A percentile compares a stretch with the other conserved stretches of the same genome.
phyloP scores from a whole-genome alignment of 805 yeast species.

The Lipomyces sp. region DNA sequence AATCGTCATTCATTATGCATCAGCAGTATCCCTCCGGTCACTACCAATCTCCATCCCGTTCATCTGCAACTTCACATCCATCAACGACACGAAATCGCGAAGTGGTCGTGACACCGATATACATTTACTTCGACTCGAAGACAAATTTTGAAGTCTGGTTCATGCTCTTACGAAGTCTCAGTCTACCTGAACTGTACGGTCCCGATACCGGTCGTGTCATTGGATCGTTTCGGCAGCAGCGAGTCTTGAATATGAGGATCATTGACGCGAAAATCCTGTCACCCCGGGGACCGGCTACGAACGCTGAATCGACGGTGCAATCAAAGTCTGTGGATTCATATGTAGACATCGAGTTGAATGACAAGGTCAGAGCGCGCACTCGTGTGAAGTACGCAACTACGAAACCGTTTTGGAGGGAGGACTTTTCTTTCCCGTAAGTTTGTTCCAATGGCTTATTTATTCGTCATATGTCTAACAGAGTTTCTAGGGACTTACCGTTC shows the following conservation, averaged over 20 bases:
- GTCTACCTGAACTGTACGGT: constrained; percentile 35
- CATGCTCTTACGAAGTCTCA: constrained; percentile 27
- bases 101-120: constrained; percentile 28
- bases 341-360: constrained; percentile 75
- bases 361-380: constrained; percentile 77
- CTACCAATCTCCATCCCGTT: constrained; percentile 10
- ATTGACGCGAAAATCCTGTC: constrained; percentile 30
- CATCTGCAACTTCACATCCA: constrained; percentile 10
- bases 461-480: constrained; percentile 43
- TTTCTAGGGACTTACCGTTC: constrained; percentile 57
- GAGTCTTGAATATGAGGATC: constrained; percentile 24
- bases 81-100: background rate
- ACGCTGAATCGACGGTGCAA: constrained; percentile 17
- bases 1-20: constrained; percentile 7
- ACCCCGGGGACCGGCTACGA: constrained; percentile 28
- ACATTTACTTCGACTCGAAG: constrained; percentile 27
- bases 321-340: constrained; percentile 48
- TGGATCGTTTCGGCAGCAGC: constrained; percentile 31
- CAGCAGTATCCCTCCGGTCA: constrained; percentile 17
- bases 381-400: constrained; percentile 58
- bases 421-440: constrained; percentile 61
- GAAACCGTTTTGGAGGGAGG: constrained; percentile 85
- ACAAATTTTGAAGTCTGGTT: constrained; percentile 32
- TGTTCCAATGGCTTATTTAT: constrained; percentile 43
- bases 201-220: constrained; percentile 30